phyloP scores from a whole-genome alignment of 768 basidiomycete genomes.

The Hebeloma cylindrosporum region DNA sequence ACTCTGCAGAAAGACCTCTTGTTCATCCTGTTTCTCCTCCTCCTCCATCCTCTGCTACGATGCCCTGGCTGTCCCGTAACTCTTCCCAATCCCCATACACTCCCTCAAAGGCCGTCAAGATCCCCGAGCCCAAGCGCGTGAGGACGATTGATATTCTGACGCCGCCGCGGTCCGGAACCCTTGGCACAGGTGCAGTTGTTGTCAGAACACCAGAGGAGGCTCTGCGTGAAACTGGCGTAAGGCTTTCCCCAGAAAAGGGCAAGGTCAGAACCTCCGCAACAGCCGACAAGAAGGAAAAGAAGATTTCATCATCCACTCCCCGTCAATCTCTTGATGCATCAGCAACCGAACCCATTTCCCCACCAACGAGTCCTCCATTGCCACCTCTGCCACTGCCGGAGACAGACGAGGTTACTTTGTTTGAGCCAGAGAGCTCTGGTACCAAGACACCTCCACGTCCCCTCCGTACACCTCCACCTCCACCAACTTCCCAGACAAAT shows the following conservation, averaged over 20 bases:
- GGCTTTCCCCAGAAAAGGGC: conserved; percentile 34
- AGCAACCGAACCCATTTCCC: conserved; percentile 26
- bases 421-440: conserved; percentile 26
- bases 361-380: conserved; percentile 50
- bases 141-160: conserved; percentile 39
- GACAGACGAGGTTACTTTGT: conserved; percentile 29
- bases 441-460: conserved; percentile 36
- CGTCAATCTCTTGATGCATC: conserved; percentile 10
- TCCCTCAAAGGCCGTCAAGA: conserved; percentile 37
- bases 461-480: conserved; percentile 28
- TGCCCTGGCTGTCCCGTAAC: conserved; percentile 52
- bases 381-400: conserved; percentile 50
- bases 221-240: conserved; percentile 49
- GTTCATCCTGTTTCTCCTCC: too few relatives aligned
- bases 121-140: conserved; percentile 46
- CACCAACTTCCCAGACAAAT: conserved; percentile 23
- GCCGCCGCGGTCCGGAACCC: conserved; percentile 44
- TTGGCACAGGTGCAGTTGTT: conserved; percentile 73
- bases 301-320: background rate
- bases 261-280: too few relatives aligned
- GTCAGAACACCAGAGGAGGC: conserved; percentile 84
- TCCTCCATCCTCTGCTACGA: conserved; percentile 44
- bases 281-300: too few relatives aligned
- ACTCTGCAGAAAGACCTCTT: too few relatives aligned
- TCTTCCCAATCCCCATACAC: conserved; percentile 27